A percentile compares a stretch with the other conserved stretches of the same genome.
Evolutionary conservation across 202 grass and related monocot species (phyloP).

Genomic region (Panicum hallii): DNA sequence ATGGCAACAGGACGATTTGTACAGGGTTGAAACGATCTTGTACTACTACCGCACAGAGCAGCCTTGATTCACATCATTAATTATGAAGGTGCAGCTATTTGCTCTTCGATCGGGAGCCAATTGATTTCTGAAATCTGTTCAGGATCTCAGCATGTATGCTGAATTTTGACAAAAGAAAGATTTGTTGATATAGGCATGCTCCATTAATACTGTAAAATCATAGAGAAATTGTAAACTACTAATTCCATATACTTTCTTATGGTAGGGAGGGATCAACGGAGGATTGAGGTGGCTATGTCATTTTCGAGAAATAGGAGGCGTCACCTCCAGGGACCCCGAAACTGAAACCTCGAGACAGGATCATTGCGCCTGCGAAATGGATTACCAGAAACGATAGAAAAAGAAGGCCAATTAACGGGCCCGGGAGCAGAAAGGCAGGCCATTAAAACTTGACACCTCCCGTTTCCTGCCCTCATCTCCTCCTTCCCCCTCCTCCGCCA

Average conservation of each 20-base stretch:
- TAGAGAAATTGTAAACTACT: neutral
- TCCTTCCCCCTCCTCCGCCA: neutral
- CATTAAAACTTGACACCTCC: slow-evolving; percentile 40
- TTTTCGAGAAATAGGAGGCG: neutral
- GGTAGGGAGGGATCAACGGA: neutral
- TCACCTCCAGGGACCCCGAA: slow-evolving; percentile 15
- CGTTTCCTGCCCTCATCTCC: slow-evolving; percentile 28
- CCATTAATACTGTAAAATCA: neutral
- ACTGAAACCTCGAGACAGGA: slow-evolving; percentile 7
- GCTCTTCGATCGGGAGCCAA: neutral
- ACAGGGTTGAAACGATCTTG: neutral
- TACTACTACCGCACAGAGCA: neutral
- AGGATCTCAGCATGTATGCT: neutral
- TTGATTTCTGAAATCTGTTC: neutral
- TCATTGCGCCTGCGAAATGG: slow-evolving; percentile 37
- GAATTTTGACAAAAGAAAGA: neutral
- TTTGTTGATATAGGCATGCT: neutral
- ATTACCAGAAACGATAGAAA: slow-evolving; percentile 40
- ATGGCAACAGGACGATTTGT: neutral
- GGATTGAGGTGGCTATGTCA: slow-evolving; percentile 11
- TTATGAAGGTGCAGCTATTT: neutral
- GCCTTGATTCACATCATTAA: neutral
- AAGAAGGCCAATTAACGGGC: slow-evolving; percentile 16
- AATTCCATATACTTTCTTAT: neutral
- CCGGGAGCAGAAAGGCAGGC: slow-evolving; percentile 36